phyloP scores from a whole-genome alignment of 1,284 basidiomycete genomes.

The Leccinum pseudoinsigne region DNA sequence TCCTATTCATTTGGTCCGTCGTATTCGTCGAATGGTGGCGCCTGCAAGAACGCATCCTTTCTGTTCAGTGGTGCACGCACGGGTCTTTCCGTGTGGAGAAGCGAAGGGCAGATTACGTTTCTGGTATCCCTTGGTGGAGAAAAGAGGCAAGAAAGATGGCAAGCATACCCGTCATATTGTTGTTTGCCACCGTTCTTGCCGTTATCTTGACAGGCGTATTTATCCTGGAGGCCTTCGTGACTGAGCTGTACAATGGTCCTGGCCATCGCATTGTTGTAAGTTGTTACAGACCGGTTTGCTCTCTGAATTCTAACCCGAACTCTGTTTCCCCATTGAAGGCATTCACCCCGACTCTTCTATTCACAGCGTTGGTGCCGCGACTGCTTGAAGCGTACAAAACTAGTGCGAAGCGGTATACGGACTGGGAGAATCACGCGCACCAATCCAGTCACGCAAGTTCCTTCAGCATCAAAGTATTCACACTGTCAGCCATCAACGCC shows the following conservation, averaged over 20 bases:
- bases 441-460: constrained; percentile 76
- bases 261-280: constrained; percentile 77
- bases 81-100: constrained; percentile 80
- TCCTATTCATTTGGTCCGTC: constrained; percentile 79
- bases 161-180: constrained; percentile 76
- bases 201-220: constrained; percentile 79
- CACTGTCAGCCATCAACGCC: constrained; percentile 85
- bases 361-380: constrained; percentile 81
- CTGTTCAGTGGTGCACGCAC: constrained; percentile 78
- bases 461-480: constrained; percentile 91
- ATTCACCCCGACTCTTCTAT: constrained; percentile 84
- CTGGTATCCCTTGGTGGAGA: constrained; percentile 68
- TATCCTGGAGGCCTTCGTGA: constrained; percentile 86
- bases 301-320: not conserved
- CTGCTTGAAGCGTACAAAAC: constrained; percentile 79
- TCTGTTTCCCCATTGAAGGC: constrained; percentile 42
- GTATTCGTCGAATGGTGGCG: constrained; percentile 91
- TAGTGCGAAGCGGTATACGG: constrained; percentile 71
- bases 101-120: constrained; percentile 65
- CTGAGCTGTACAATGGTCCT: constrained; percentile 84
- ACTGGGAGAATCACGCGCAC: constrained; percentile 91
- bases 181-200: constrained; percentile 74
- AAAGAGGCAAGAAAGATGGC: constrained; percentile 75
- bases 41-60: constrained; percentile 76
- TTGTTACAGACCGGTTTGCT: constrained; percentile 9